phyloP scores from a whole-genome alignment of 1,284 basidiomycete genomes.

The Leccinum fallax region DNA sequence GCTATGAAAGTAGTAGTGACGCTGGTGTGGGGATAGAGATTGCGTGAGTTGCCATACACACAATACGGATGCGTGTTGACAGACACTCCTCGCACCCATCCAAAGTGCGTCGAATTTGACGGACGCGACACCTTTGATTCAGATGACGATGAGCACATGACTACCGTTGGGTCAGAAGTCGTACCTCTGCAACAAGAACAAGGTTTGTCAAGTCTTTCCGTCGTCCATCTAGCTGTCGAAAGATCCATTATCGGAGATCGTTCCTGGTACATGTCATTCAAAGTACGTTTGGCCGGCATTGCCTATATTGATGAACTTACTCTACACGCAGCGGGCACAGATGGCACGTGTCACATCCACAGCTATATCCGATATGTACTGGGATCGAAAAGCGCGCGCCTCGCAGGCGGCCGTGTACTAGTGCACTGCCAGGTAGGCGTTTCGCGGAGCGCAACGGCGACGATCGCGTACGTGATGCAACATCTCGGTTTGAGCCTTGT shows the following conservation, averaged over 20 bases:
- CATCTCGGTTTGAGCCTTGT: background rate
- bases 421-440: background rate
- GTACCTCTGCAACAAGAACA: background rate
- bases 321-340: background rate
- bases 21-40: background rate
- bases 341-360: background rate
- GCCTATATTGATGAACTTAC: background rate
- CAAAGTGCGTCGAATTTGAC: too few relatives aligned
- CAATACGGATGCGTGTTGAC: background rate
- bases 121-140: background rate
- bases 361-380: background rate
- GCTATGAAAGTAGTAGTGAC: background rate
- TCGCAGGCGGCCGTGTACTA: background rate
- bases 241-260: too few relatives aligned
- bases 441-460: background rate
- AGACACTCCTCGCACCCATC: too few relatives aligned
- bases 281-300: background rate
- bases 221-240: too few relatives aligned
- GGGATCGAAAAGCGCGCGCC: background rate
- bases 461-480: slow-evolving; percentile 1
- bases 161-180: background rate
- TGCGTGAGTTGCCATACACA: background rate
- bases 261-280: background rate
- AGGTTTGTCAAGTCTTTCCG: too few relatives aligned
- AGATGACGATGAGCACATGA: background rate